Conservation (phyloP, 1,284 basidiomycete species). For the Rhodotorula mucilaginosa region DNA sequence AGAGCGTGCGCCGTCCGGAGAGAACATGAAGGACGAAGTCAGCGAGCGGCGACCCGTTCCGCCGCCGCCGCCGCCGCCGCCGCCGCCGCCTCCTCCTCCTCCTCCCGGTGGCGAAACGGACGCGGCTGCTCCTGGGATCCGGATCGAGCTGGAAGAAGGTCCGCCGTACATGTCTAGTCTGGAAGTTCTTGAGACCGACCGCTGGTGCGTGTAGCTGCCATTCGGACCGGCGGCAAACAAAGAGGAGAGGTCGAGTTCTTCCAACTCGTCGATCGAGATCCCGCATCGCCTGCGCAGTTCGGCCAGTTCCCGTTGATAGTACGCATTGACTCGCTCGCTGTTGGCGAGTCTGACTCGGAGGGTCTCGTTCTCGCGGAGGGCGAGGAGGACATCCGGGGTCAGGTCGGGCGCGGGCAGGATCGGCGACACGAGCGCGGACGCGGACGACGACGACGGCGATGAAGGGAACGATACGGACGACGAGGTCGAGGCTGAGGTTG, state of each 20-base stretch:
- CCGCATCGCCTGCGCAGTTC: constrained; percentile 23
- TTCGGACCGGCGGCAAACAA: neutral
- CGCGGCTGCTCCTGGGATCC: constrained; percentile 23
- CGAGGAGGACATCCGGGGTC: constrained; percentile 11
- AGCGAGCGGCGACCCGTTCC: constrained; percentile 8
- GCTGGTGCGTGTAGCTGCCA: neutral
- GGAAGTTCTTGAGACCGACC: neutral
- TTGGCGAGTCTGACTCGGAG: constrained; percentile 24
- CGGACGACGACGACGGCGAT: constrained; percentile 21
- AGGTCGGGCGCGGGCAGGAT: neutral
- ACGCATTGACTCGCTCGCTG: constrained; percentile 28
- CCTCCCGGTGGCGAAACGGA: constrained; percentile 22
- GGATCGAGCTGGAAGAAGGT: constrained; percentile 13
- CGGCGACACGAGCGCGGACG: constrained; percentile 22
- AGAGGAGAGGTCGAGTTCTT: constrained; percentile 19
- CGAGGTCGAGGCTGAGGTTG: constrained; percentile 25
- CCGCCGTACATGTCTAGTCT: neutral
- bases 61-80: neutral
- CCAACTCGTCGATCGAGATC: constrained; percentile 26
- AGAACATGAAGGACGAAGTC: constrained; percentile 13
- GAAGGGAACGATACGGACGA: constrained; percentile 21
- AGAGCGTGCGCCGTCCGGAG: constrained; percentile 3
- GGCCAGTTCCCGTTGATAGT: constrained; percentile 30
- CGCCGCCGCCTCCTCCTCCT: neutral
- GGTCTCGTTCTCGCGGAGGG: constrained; percentile 27